These are phyloP conservation scores for Actinomucor elegans DNA, from an alignment of 371 early-diverging fungal species.

Conservation along the genomic window DNA sequence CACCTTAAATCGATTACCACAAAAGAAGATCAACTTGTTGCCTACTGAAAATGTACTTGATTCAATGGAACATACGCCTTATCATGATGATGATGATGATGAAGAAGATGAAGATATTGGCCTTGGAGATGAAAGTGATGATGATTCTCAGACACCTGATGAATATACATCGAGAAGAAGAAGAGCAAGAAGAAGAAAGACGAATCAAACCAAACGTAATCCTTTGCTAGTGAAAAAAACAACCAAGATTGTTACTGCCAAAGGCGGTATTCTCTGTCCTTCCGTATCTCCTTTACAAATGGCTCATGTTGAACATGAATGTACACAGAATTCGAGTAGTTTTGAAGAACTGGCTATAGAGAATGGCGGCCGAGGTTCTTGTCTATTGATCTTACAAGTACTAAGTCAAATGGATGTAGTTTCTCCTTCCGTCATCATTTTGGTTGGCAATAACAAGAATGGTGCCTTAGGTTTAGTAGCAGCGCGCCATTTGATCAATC, in stretches of 20 bases:
- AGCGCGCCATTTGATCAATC: constrained; percentile 74
- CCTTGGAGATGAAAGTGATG: constrained; percentile 41
- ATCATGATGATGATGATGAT: constrained; percentile 11
- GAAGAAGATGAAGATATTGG: constrained; percentile 43
- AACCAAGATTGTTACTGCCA: constrained; percentile 9
- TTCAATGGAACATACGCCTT: constrained; percentile 14
- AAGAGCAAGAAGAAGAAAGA: background rate
- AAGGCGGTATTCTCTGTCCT: constrained; percentile 36
- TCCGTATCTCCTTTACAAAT: constrained; percentile 62
- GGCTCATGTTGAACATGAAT: constrained; percentile 67
- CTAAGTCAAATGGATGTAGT: constrained; percentile 59
- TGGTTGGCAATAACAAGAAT: constrained; percentile 71
- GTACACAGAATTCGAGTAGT: constrained; percentile 7
- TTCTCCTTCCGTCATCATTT: constrained; percentile 68
- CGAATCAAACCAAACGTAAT: background rate
- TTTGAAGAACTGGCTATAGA: constrained; percentile 37
- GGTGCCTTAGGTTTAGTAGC: constrained; percentile 73
- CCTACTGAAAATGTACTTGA: constrained; percentile 63
- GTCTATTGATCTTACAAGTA: constrained; percentile 66
- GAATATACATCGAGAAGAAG: constrained; percentile 9
- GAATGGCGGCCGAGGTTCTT: constrained; percentile 78
- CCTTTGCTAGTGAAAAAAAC: background rate
- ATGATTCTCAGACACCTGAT: constrained; percentile 30
- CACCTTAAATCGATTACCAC: constrained; percentile 60
- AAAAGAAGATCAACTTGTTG: constrained; percentile 35